These are phyloP conservation scores for Erysiphe pulchra DNA, from an alignment of 2,329 filamentous ascomycete species.

Conservation along the genomic window DNA sequence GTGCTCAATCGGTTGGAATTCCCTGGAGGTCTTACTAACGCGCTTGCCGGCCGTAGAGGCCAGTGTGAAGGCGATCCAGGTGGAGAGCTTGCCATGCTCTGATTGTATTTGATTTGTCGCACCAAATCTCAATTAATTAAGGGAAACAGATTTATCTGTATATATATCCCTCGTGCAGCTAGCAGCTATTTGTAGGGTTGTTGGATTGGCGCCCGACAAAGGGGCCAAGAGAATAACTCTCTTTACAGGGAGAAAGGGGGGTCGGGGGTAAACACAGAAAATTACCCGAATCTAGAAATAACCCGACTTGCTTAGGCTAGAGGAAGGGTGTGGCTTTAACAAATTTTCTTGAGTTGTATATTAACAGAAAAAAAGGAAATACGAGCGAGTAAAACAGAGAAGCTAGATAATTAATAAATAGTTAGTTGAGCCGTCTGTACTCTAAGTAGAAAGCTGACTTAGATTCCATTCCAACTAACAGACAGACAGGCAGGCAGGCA, in stretches of 20 bases:
- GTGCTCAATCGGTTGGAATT: slow-evolving; percentile 73
- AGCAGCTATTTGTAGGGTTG: too few species aligned
- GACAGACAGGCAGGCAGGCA: too few species aligned
- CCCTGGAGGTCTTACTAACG: slow-evolving; percentile 48
- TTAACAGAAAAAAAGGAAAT: too few species aligned
- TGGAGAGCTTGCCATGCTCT: slow-evolving; percentile 36
- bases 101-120: slow-evolving; percentile 7
- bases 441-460: too few species aligned
- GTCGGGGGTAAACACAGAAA: background rate
- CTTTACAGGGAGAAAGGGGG: background rate
- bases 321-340: too few species aligned
- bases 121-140: slow-evolving; percentile 6
- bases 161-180: background rate
- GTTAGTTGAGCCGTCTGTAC: too few species aligned
- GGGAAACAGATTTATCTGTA: background rate
- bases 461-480: too few species aligned
- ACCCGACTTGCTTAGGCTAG: too few species aligned
- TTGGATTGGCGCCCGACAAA: background rate
- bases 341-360: too few species aligned
- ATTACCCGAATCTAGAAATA: too few species aligned
- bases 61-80: slow-evolving; percentile 34
- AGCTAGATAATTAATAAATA: too few species aligned
- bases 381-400: too few species aligned
- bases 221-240: background rate
- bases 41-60: slow-evolving; percentile 51